phyloP scores from a whole-genome alignment of 305 asterid species.

The Salvia sclarea region DNA sequence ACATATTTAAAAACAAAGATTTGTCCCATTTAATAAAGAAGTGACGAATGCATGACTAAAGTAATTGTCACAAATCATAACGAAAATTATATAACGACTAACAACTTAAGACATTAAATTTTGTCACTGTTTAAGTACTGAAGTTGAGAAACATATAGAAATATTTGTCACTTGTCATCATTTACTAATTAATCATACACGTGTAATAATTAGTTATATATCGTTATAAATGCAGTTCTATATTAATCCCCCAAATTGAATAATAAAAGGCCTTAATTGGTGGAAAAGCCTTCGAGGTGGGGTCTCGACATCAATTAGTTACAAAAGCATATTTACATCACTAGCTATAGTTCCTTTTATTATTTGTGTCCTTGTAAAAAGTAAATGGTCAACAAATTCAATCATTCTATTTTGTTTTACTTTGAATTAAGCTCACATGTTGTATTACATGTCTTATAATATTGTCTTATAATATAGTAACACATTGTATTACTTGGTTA shows the following conservation, averaged over 20 bases:
- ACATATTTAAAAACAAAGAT: too few species aligned
- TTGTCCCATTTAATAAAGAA: not conserved
- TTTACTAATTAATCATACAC: not conserved
- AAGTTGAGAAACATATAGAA: not conserved
- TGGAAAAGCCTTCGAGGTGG: not conserved
- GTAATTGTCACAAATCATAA: not conserved
- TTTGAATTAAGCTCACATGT: too few species aligned
- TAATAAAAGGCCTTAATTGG: not conserved
- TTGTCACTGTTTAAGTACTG: not conserved
- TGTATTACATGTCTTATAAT: too few species aligned
- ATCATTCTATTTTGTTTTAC: too few species aligned
- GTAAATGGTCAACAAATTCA: too few species aligned
- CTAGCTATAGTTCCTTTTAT: too few species aligned
- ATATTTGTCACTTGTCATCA: not conserved
- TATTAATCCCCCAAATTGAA: not conserved
- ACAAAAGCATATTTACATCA: too few species aligned
- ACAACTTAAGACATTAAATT: not conserved
- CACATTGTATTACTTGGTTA: too few species aligned
- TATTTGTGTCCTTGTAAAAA: too few species aligned
- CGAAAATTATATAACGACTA: not conserved
- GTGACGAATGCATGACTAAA: not conserved
- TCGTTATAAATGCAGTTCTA: not conserved
- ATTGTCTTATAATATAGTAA: too few species aligned
- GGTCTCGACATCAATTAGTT: not conserved
- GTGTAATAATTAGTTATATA: not conserved